These are phyloP conservation scores for Eucommia ulmoides DNA, from an alignment of 257 asterid genomes.

Conservation along the genomic window DNA sequence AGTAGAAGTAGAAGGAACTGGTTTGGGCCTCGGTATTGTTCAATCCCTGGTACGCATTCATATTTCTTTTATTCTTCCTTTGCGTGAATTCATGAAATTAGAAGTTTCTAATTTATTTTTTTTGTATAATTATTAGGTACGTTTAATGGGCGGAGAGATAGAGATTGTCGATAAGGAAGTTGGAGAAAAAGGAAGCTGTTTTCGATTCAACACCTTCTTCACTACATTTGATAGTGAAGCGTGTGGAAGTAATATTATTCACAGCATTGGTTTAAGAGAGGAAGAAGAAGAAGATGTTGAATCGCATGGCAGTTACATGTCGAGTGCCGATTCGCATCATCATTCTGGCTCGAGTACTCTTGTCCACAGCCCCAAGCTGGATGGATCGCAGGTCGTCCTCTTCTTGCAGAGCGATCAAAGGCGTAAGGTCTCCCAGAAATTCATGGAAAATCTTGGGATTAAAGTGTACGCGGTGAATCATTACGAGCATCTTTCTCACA, in stretches of 20 bases:
- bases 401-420: constrained; percentile 39
- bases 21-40: constrained; percentile 74
- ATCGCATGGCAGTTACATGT: constrained; percentile 5
- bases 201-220: constrained; percentile 32
- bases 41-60: constrained; percentile 54
- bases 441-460: constrained; percentile 39
- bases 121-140: constrained; percentile 25
- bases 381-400: constrained; percentile 43
- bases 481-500: constrained; percentile 27
- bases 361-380: constrained; percentile 20
- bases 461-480: constrained; percentile 36
- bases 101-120: neutral
- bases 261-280: no score
- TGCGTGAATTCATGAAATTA: neutral
- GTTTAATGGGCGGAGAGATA: constrained; percentile 73
- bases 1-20: constrained; percentile 57
- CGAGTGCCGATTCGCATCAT: constrained; percentile 11
- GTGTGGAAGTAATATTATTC: constrained; percentile 1
- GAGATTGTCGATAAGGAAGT: constrained; percentile 42
- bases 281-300: constrained; percentile 20
- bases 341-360: constrained; percentile 14
- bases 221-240: constrained; percentile 3
- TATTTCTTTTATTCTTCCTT: neutral
- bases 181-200: constrained; percentile 51
- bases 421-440: constrained; percentile 22